Evolutionary conservation across 169 alveolate species (phyloP), one percentile per base, ranked within the genome.

Genomic region (Eimeria brunetti): DNA sequence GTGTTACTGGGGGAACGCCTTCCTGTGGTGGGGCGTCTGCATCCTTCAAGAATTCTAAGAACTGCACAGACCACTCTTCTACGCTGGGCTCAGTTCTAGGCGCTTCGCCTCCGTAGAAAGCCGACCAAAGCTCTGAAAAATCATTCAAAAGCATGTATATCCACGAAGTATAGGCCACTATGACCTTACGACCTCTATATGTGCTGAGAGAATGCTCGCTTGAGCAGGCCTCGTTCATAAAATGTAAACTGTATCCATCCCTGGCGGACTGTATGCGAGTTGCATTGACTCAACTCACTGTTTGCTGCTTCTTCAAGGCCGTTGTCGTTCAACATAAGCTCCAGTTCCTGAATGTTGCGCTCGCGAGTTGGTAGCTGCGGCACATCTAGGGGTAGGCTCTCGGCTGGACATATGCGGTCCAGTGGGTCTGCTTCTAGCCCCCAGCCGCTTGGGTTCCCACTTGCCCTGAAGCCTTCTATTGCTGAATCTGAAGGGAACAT

Each of bases 101-200:
- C 75, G n/a, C 92, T 20, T 85, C 92, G 18, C 51, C 58, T 38
- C 92, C 92, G 49, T 85, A 85, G 44, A 85, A 85, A 24, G 92
- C 64, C 62, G n/a, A 44, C 92, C 92, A 85, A 20, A 85, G 92
- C 44, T 85, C 92, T 85, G 92, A 58, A 78, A 27, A 30, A 11
- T 78, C 30, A 38, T 64, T 22, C 62, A 76, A 44, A 38, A 49
- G 41, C 88, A 78, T 12, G 41, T 33, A 78, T 6, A 46, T 1
- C n/a, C 38, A 46, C 3, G 14, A 78, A 2, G 20, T n/a, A 7
- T 11, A 16, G 33, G 0, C 76, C 1, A 64, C 41, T 16, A 44
- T n/a, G 22, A 9, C 76, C 76, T n/a, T 27, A 9, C 8, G 51
- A 36, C 24, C 7, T 64, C 44, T n/a, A 7, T 8, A 64, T 64